Evolutionary conservation across 352 stramenopile genomes (phyloP), one percentile per base, ranked within the genome.

Genomic region (Albugo laibachii): DNA sequence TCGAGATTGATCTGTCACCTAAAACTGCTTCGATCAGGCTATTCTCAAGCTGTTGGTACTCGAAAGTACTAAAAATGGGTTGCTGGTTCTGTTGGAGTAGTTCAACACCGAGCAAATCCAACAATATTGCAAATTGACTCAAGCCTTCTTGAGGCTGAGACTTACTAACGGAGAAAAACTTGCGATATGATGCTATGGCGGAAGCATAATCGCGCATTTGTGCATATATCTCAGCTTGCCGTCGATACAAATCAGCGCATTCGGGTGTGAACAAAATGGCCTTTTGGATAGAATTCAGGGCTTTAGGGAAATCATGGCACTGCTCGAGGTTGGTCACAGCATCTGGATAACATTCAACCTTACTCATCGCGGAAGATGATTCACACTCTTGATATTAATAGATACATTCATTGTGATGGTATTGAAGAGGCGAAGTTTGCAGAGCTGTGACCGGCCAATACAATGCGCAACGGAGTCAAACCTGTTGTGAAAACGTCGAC

Each of bases 401-500:
- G 16, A 43, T 43, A 8, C 38, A n/a, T n/a, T n/a, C n/a, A n/a
- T 8, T 43, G 38, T 3, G 3, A 8, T 10, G 8, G 16, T 19
- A 43, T 43, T 24, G 38, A 19, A 43, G 20, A 43, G 38, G 38
- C 38, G 16, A 43, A 43, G 38, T 43, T 24, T 43, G 16, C 8
- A 19, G 16, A 43, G 38, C 16, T 24, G 38, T 24, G 11, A n/a
- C 36, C 50, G 41, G 48, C 51, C 45, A 31, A 53, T 4, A 52
- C 42, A 4, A 82, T 82, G 69, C 66, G 54, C 52, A 64, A 54
- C 31, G 64, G 65, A 24, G 72, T 86, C 20, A 87, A 91, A 59
- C 74, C 77, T 15, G 77, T 91, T 46, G 70, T 91, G 44, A 91
- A 91, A 60, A 91, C 70, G 15, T 86, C 77, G 36, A 87, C 74